These are phyloP conservation scores for Barnettozyma pratensis DNA, from an alignment of 805 yeast species.

Conservation along the genomic window DNA sequence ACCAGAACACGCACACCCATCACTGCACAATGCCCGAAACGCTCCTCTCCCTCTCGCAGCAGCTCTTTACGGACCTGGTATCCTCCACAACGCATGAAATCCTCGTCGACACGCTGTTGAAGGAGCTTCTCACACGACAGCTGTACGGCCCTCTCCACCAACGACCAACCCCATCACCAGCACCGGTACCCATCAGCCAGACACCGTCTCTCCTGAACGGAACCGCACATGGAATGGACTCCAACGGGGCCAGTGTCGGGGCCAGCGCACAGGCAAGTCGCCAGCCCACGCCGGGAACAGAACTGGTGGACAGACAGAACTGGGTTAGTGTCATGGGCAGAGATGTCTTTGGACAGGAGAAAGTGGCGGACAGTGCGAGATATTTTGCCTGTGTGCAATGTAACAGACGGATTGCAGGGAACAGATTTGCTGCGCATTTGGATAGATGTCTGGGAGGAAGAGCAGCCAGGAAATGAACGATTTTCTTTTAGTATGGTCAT, in stretches of 20 bases:
- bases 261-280: slow-evolving; percentile 5
- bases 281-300: slow-evolving; percentile 17
- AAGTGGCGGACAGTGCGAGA: slow-evolving; percentile 42
- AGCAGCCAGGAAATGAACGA: slow-evolving; percentile 31
- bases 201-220: not conserved
- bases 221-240: not conserved
- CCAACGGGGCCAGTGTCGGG: not conserved
- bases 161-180: slow-evolving; percentile 7
- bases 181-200: not conserved
- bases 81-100: slow-evolving; percentile 4
- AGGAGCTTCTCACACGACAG: slow-evolving; percentile 6
- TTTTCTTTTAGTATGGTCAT: not conserved
- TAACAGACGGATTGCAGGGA: slow-evolving; percentile 81
- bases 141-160: slow-evolving; percentile 2
- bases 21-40: slow-evolving; percentile 3
- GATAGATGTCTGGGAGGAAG: slow-evolving; percentile 85
- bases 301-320: slow-evolving; percentile 14
- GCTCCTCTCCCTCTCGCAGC: slow-evolving; percentile 3
- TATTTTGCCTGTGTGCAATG: slow-evolving; percentile 82
- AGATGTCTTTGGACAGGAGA: slow-evolving; percentile 50
- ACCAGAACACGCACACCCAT: not conserved
- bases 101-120: slow-evolving; percentile 3
- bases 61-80: slow-evolving; percentile 7
- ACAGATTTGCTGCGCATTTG: slow-evolving; percentile 88
- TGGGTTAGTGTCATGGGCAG: slow-evolving; percentile 17